Percentiles rank a stretch among this genome's conserved stretches.
These are phyloP conservation scores for Corylus avellana DNA, from an alignment of 306 rosid genomes.

Conservation along the genomic window DNA sequence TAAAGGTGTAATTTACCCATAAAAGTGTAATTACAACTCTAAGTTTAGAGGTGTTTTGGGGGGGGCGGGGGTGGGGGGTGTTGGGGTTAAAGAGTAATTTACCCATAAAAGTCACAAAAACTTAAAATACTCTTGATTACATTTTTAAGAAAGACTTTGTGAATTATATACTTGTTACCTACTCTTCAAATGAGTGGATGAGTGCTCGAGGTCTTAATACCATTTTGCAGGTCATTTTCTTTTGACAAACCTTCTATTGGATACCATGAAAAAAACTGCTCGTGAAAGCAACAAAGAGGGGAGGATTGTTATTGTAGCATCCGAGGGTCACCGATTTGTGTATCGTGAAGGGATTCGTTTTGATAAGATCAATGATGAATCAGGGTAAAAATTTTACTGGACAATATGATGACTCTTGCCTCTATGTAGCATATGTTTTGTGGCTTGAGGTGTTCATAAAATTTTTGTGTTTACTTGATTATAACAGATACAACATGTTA, in stretches of 20 bases:
- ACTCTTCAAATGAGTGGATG: not conserved
- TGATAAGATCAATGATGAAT: constrained; percentile 66
- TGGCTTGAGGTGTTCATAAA: constrained; percentile 12
- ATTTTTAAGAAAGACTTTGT: not conserved
- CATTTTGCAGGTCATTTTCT: constrained; percentile 75
- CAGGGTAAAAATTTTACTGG: constrained; percentile 51
- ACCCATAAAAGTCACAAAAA: no score
- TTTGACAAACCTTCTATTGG: constrained; percentile 75
- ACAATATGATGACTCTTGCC: constrained; percentile 10
- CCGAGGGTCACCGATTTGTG: constrained; percentile 55
- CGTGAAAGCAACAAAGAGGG: constrained; percentile 65
- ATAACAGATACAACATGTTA: constrained; percentile 51
- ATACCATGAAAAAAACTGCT: constrained; percentile 72
- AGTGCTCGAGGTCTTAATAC: not conserved
- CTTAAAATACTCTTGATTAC: no score
- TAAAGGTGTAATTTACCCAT: no score
- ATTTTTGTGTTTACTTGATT: constrained; percentile 1
- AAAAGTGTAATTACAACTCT: no score
- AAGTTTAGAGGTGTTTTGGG: no score
- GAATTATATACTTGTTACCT: not conserved
- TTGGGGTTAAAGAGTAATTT: no score
- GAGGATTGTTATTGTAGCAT: constrained; percentile 70
- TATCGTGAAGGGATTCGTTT: constrained; percentile 62
- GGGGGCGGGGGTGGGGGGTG: no score
- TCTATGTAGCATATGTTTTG: not conserved